phyloP scores from a whole-genome alignment of 371 early-diverging fungal genomes.

The Mucor ambiguus region DNA sequence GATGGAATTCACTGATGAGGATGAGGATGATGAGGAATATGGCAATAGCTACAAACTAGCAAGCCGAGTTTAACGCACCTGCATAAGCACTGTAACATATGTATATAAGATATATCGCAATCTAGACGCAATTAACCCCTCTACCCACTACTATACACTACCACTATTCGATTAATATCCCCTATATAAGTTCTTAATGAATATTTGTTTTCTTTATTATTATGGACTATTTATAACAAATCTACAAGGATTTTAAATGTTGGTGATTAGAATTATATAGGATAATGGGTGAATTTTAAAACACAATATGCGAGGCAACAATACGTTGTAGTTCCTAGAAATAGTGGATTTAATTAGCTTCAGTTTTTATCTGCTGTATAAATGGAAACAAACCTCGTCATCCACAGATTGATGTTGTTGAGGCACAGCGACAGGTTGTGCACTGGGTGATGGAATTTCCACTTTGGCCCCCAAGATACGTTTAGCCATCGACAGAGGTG shows the following conservation, averaged over 20 bases:
- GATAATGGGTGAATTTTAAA: constrained; percentile 30
- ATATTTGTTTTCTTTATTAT: neutral
- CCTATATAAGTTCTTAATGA: neutral
- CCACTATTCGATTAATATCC: neutral
- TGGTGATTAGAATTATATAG: neutral
- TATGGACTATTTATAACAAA: constrained; percentile 12
- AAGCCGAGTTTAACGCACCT: neutral
- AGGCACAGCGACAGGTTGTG: neutral
- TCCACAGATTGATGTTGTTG: constrained; percentile 31
- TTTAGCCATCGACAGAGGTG: constrained; percentile 21
- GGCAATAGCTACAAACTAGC: neutral
- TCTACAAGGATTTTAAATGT: neutral
- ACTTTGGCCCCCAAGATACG: constrained; percentile 25
- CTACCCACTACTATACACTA: neutral
- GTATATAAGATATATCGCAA: neutral
- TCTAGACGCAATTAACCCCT: neutral
- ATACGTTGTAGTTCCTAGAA: constrained; percentile 45
- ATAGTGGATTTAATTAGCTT: neutral
- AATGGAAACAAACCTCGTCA: constrained; percentile 35
- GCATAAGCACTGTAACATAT: neutral
- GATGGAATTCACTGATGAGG: constrained; percentile 40
- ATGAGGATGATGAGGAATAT: constrained; percentile 24
- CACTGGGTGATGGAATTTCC: constrained; percentile 9
- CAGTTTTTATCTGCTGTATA: neutral
- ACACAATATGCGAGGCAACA: constrained; percentile 51